Conservation (phyloP, 169 alveolate species). For the Haemoproteus tartakovskyi region DNA sequence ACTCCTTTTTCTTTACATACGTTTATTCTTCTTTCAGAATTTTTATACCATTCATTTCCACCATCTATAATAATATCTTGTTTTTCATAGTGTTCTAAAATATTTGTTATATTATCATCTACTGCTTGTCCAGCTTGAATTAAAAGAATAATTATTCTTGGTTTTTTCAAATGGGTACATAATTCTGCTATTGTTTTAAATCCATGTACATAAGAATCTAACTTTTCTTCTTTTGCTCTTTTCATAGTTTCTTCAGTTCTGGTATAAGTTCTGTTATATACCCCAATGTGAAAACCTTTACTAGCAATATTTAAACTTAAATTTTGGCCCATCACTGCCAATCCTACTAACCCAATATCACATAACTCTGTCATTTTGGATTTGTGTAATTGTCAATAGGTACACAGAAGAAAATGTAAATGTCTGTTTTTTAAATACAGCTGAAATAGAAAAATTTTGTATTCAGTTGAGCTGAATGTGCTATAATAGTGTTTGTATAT, state of each 20-base stretch:
- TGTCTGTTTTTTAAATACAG: no score
- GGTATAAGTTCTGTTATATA: conserved; percentile 71
- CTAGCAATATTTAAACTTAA: conserved; percentile 76
- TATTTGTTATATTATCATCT: conserved; percentile 64
- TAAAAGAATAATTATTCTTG: conserved; percentile 78
- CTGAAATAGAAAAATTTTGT: no score
- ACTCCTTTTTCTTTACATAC: conserved; percentile 4
- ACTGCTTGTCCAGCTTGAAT: conserved; percentile 79
- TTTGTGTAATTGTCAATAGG: neutral
- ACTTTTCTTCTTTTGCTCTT: conserved; percentile 64
- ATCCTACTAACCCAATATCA: conserved; percentile 81
- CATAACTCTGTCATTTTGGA: conserved; percentile 48
- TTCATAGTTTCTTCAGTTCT: conserved; percentile 62
- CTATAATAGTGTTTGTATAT: no score
- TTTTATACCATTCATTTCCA: conserved; percentile 85
- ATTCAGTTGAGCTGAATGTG: no score
- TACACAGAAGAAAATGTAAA: no score
- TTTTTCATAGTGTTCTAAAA: conserved; percentile 62
- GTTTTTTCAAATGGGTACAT: conserved; percentile 69
- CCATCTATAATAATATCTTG: conserved; percentile 83
- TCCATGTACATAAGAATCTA: conserved; percentile 60
- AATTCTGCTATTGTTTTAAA: conserved; percentile 68
- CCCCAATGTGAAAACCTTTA: conserved; percentile 80
- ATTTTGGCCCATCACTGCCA: conserved; percentile 86
- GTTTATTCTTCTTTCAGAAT: conserved; percentile 74